Evolutionary conservation across 1,139 yeast species (phyloP).

Genomic region (Saccharomyces hybrid): DNA sequence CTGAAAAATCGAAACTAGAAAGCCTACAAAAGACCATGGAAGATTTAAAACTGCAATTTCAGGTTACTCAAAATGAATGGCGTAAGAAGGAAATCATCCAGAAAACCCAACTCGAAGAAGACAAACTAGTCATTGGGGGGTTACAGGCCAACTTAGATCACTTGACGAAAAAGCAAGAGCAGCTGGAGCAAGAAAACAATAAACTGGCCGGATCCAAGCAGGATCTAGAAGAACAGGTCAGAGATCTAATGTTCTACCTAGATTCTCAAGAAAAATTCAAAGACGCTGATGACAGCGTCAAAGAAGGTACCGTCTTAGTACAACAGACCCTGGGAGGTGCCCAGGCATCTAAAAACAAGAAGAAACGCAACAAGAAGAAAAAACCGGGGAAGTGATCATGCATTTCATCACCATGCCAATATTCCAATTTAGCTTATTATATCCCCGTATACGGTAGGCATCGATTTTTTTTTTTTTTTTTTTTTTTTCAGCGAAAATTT

Average conservation of each 20-base stretch:
- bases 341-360: conserved; percentile 4
- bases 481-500: neutral
- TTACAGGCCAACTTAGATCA: conserved; percentile 51
- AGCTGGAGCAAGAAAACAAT: conserved; percentile 23
- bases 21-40: conserved; percentile 21
- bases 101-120: conserved; percentile 37
- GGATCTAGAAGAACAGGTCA: conserved; percentile 61
- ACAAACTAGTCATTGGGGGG: conserved; percentile 47
- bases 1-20: conserved; percentile 29
- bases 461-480: neutral
- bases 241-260: conserved; percentile 73
- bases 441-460: neutral
- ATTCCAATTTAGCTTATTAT: neutral
- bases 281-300: conserved; percentile 61
- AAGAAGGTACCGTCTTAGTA: conserved; percentile 57
- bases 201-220: conserved; percentile 21
- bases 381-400: neutral
- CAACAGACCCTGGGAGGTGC: conserved; percentile 9
- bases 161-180: conserved; percentile 36
- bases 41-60: conserved; percentile 5
- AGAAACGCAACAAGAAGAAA: conserved; percentile 13
- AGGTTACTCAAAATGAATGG: conserved; percentile 7
- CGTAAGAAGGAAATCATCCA: conserved; percentile 9
- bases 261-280: conserved; percentile 68
- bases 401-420: neutral